Percentiles rank a stretch among this genome's conserved stretches.
These are phyloP conservation scores for Westerdykella ornata DNA, from an alignment of 2,329 filamentous ascomycete genomes.

Conservation along the genomic window DNA sequence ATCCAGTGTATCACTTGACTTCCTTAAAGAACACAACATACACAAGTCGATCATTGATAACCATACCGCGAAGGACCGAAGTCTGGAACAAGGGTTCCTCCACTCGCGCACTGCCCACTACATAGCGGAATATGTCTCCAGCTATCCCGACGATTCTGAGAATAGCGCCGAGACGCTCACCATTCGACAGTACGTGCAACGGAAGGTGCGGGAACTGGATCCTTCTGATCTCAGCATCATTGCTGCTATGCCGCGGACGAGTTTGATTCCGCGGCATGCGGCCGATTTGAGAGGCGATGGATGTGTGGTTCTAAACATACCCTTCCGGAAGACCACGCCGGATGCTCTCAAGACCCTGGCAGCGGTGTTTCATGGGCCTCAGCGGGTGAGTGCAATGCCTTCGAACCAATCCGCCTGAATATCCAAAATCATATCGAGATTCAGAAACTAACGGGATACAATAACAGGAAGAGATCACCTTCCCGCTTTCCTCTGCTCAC, in stretches of 20 bases:
- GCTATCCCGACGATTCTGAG: conserved; percentile 51
- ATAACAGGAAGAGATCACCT: conserved; percentile 29
- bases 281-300: conserved; percentile 33
- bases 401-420: background rate
- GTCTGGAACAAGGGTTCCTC: conserved; percentile 49
- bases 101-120: conserved; percentile 52
- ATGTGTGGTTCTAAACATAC: conserved; percentile 44
- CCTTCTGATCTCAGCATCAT: conserved; percentile 52
- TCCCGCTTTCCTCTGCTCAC: conserved; percentile 28
- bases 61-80: conserved; percentile 45
- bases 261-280: conserved; percentile 43
- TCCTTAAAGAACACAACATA: conserved; percentile 46
- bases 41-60: conserved; percentile 47
- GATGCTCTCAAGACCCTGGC: conserved; percentile 52
- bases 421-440: background rate
- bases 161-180: conserved; percentile 40
- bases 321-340: conserved; percentile 47
- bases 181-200: conserved; percentile 44
- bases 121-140: conserved; percentile 50
- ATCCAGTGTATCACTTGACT: conserved; percentile 45
- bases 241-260: conserved; percentile 50
- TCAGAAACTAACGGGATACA: conserved; percentile 1
- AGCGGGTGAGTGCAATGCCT: conserved; percentile 12
- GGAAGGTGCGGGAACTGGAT: conserved; percentile 49
- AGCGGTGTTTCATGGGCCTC: conserved; percentile 51